Conservation (phyloP, 257 asterid species). For the Solanum paucissectum region DNA sequence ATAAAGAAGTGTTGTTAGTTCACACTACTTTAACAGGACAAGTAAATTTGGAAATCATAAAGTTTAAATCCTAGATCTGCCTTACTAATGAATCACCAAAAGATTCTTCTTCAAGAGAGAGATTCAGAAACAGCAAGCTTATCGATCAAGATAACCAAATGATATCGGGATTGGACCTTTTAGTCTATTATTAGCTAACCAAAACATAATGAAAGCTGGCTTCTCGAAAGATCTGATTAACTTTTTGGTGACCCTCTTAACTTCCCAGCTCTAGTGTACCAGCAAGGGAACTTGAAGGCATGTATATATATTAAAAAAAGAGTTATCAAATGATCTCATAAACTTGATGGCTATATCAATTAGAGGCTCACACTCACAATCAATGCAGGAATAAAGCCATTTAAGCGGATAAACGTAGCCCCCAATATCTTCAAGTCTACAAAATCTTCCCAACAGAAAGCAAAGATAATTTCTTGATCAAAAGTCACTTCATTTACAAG, state of each 20-base stretch:
- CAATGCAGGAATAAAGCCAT: neutral
- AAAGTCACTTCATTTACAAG: neutral
- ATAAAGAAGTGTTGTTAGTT: slow-evolving; percentile 2
- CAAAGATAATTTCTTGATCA: neutral
- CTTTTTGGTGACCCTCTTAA: neutral
- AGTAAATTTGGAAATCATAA: neutral
- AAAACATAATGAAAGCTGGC: neutral
- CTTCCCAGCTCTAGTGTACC: neutral
- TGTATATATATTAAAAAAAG: too few relatives aligned
- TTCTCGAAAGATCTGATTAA: neutral
- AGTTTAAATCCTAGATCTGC: neutral
- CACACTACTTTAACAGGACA: neutral
- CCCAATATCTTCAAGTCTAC: neutral
- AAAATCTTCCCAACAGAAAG: neutral
- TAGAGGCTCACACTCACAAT: neutral
- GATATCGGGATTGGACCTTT: neutral
- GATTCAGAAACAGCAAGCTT: neutral
- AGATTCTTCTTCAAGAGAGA: neutral
- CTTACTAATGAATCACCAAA: neutral
- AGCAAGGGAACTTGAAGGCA: neutral
- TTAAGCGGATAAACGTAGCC: neutral
- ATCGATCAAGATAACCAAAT: neutral
- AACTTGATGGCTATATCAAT: neutral
- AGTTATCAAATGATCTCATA: neutral
- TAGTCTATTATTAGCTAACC: neutral